Conservation (phyloP, 2,329 filamentous ascomycete species). For the Fusarium oxysporum region DNA sequence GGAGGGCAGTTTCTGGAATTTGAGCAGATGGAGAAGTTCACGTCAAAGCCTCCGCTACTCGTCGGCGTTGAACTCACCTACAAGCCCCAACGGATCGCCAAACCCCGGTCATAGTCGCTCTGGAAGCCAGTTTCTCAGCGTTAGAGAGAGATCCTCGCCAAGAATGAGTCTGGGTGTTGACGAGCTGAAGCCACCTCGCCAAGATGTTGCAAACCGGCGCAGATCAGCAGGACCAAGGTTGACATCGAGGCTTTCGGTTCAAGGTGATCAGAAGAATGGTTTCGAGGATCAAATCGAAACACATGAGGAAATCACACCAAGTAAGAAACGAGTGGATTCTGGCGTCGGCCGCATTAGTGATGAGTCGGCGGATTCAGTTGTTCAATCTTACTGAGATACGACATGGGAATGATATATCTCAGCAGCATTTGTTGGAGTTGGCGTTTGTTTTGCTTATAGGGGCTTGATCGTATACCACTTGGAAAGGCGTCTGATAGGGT, state of each 20-base stretch:
- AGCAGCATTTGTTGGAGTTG: slow-evolving; percentile 40
- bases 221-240: slow-evolving; percentile 46
- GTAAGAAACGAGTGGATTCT: slow-evolving; percentile 51
- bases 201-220: slow-evolving; percentile 45
- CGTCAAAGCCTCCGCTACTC: slow-evolving; percentile 52
- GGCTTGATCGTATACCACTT: slow-evolving; percentile 29
- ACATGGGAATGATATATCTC: slow-evolving; percentile 17
- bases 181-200: slow-evolving; percentile 45
- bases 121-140: slow-evolving; percentile 42
- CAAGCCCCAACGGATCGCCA: slow-evolving; percentile 25
- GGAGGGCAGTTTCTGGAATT: slow-evolving; percentile 66
- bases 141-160: slow-evolving; percentile 50
- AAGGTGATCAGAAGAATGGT: slow-evolving; percentile 36
- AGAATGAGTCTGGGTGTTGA: slow-evolving; percentile 48
- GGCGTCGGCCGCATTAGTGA: slow-evolving; percentile 49
- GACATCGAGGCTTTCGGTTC: slow-evolving; percentile 33
- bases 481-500: slow-evolving; percentile 39
- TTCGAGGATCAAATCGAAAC: slow-evolving; percentile 36
- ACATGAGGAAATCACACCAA: slow-evolving; percentile 30
- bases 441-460: slow-evolving; percentile 28
- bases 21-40: slow-evolving; percentile 63
- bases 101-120: slow-evolving; percentile 53
- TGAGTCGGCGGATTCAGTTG: slow-evolving; percentile 41
- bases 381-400: slow-evolving; percentile 10
- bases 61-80: slow-evolving; percentile 40